Base-by-base conservation (phyloP, 495 filamentous ascomycete species). In the Aspergillus sparsus region DNA sequence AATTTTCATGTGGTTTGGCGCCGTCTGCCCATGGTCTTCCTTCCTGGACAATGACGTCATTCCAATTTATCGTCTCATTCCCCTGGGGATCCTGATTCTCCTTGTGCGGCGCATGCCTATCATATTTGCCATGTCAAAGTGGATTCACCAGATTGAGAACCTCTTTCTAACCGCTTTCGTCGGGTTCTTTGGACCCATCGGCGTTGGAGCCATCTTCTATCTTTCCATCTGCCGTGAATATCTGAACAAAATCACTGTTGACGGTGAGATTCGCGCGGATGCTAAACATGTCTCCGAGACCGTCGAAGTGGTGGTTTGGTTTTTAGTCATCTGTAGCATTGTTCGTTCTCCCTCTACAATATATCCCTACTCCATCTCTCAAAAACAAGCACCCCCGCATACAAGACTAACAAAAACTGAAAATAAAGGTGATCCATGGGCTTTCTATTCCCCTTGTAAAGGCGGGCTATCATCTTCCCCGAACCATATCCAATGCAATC, bases 101-200 rank as follows among this genome's bases (percentile, higher is more conserved):
- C 71, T 96, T 12, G 72, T 96, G 15, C 84, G 93, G 51, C 88
- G 93, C 6, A 78, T 92, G 27, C 93, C 93, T 0, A 83, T 89
- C 58, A 80, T 97, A 15, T 82, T 90, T 36, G 82, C 81, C 9
- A 75, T 93, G 68, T 88, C 90, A 72, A 87, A 84, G 69, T 80
- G 82, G 53, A 93, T 96, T 51, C 86, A 84, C 49, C 91, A 96
- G 69, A 91, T 95, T 51, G 86, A 92, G 60, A 82, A 88, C 42
- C 64, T 83, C 7, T 77, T 78, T 9, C 90, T 95, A 61, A 90
- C 92, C 3, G 75, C 87, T 2, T 95, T 96, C 62, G 89, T 92
- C 34, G 93, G 92, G 6, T 96, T 96, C 78, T 97, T 97, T 64
- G 93, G 93, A 0, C 93, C 92, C 10, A 93, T 98, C 60, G 93